A percentile compares a stretch with the other conserved stretches of the same genome.
phyloP scores from a whole-genome alignment of 495 filamentous ascomycete species.

The Penicillium psychrofluorescens region DNA sequence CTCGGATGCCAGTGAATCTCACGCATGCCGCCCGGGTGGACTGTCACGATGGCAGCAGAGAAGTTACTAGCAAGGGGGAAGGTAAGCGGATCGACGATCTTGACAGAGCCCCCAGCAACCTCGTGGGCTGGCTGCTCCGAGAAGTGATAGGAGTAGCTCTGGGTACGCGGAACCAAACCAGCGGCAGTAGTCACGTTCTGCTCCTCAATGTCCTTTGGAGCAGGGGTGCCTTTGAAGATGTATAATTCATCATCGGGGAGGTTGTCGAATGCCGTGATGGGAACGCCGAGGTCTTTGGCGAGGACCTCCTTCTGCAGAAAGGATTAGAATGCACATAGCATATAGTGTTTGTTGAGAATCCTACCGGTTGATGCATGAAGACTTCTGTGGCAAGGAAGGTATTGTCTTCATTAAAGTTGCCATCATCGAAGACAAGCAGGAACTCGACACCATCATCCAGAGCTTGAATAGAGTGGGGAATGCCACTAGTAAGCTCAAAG shows the following conservation, averaged over 20 bases:
- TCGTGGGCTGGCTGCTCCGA: slow-evolving; percentile 51
- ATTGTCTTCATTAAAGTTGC: slow-evolving; percentile 60
- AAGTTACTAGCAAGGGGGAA: slow-evolving; percentile 58
- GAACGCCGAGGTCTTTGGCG: slow-evolving; percentile 53
- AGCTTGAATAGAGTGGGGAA: slow-evolving; percentile 63
- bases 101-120: slow-evolving; percentile 57
- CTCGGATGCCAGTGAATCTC: slow-evolving; percentile 77
- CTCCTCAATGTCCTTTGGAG: slow-evolving; percentile 50
- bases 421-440: slow-evolving; percentile 63
- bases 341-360: not conserved
- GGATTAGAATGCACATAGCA: not conserved
- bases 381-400: slow-evolving; percentile 63
- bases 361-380: slow-evolving; percentile 48
- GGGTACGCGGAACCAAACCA: slow-evolving; percentile 43
- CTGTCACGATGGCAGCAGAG: slow-evolving; percentile 55
- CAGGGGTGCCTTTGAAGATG: slow-evolving; percentile 62
- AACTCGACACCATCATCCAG: slow-evolving; percentile 60
- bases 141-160: slow-evolving; percentile 61
- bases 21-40: slow-evolving; percentile 65
- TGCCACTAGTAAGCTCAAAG: slow-evolving; percentile 26
- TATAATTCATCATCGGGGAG: slow-evolving; percentile 55
- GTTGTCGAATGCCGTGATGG: slow-evolving; percentile 47
- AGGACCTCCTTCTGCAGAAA: slow-evolving; percentile 44
- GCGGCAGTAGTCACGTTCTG: slow-evolving; percentile 56
- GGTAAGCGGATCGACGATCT: slow-evolving; percentile 56